Conservation (phyloP, 805 yeast species). For the Candida takata region DNA sequence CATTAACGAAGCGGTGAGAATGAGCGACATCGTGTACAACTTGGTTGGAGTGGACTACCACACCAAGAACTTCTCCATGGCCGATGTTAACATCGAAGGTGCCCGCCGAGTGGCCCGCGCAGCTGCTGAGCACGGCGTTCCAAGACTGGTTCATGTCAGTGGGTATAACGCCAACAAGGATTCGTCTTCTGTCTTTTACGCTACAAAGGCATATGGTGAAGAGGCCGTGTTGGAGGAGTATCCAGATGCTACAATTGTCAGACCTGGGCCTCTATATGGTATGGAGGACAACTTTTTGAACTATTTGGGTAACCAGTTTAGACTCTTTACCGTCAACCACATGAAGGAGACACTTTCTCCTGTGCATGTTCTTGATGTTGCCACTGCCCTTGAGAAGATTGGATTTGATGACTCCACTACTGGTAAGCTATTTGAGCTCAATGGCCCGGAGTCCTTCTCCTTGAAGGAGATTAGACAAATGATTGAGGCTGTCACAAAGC, state of each 20-base stretch:
- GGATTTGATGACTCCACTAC: constrained; percentile 76
- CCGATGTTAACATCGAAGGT: constrained; percentile 76
- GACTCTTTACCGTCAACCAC: constrained; percentile 60
- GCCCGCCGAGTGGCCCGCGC: constrained; percentile 73
- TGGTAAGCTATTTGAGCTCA: constrained; percentile 69
- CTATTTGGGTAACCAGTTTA: constrained; percentile 46
- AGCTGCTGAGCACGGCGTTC: constrained; percentile 59
- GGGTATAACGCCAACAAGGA: constrained; percentile 66
- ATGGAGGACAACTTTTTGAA: constrained; percentile 65
- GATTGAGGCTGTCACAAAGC: constrained; percentile 54
- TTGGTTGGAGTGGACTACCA: constrained; percentile 68
- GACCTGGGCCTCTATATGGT: constrained; percentile 80
- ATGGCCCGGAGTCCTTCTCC: constrained; percentile 62
- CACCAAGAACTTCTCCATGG: constrained; percentile 77
- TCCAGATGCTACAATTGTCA: constrained; percentile 76
- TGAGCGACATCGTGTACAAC: constrained; percentile 78
- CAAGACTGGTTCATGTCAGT: constrained; percentile 73
- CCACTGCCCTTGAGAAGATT: constrained; percentile 68
- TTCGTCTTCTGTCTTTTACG: constrained; percentile 63
- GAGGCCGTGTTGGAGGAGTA: constrained; percentile 55
- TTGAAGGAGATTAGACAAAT: constrained; percentile 60
- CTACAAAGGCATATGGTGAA: constrained; percentile 78
- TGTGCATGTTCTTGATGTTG: constrained; percentile 72
- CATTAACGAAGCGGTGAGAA: constrained; percentile 68
- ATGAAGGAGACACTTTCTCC: constrained; percentile 61